These are phyloP conservation scores for Zhuliangozyma blackwelliae DNA, from an alignment of 1,139 yeast species.

Conservation along the genomic window DNA sequence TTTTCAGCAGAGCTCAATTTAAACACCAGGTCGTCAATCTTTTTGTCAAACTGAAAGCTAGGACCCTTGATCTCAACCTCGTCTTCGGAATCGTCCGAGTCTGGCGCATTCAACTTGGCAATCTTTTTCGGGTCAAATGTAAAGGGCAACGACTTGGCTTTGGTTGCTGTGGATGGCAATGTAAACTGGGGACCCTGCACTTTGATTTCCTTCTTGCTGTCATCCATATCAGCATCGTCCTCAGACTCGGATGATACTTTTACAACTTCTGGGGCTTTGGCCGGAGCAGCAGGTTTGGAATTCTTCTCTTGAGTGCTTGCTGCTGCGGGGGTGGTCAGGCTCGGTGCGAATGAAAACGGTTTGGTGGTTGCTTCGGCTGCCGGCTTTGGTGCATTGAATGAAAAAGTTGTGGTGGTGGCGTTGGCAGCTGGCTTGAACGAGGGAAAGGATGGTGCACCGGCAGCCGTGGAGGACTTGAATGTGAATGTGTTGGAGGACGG, in stretches of 20 bases:
- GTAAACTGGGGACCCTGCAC: slow-evolving; percentile 67
- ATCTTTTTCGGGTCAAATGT: slow-evolving; percentile 45
- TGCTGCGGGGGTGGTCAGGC: too few relatives aligned
- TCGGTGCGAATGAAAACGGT: slow-evolving; percentile 3
- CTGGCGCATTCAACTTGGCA: slow-evolving; percentile 27
- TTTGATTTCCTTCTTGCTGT: slow-evolving; percentile 36
- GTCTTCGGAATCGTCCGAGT: slow-evolving; percentile 48
- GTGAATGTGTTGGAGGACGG: slow-evolving; percentile 3
- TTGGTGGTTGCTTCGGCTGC: background rate
- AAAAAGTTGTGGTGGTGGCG: background rate
- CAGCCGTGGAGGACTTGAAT: slow-evolving; percentile 3
- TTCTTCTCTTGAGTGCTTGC: too few relatives aligned
- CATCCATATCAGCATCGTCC: slow-evolving; percentile 14
- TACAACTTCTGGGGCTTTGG: background rate
- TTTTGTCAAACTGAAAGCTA: slow-evolving; percentile 49
- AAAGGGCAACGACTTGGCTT: slow-evolving; percentile 54
- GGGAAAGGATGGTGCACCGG: background rate
- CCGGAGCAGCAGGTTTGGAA: slow-evolving; percentile 1
- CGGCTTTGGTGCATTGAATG: background rate
- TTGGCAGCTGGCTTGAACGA: slow-evolving; percentile 1
- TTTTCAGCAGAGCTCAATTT: slow-evolving; percentile 22
- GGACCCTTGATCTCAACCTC: slow-evolving; percentile 66
- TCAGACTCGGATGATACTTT: background rate
- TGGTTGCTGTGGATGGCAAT: slow-evolving; percentile 46
- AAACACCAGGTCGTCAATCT: slow-evolving; percentile 46